Evolutionary conservation across 2,329 filamentous ascomycete genomes (phyloP).

Genomic region (Graphiopsis chlorocephala): DNA sequence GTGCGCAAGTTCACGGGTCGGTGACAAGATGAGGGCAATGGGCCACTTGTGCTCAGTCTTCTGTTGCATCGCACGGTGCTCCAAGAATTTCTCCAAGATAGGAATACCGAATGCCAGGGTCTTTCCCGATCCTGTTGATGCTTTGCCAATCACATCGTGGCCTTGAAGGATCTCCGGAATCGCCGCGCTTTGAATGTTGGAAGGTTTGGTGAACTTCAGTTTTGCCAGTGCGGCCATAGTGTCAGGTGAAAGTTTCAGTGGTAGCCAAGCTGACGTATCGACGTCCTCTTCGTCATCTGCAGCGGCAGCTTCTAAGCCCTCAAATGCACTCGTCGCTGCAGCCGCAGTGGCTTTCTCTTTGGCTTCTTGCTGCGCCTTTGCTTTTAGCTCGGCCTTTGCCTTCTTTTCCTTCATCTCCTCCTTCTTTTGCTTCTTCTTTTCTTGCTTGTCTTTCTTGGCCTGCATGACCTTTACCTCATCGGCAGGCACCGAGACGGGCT

Average conservation of each 20-base stretch:
- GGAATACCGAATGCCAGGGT: constrained; percentile 93
- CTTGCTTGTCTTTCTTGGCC: constrained; percentile 27
- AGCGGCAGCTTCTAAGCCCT: constrained; percentile 47
- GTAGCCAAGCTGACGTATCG: constrained; percentile 76
- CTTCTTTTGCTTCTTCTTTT: constrained; percentile 25
- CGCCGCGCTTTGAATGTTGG: constrained; percentile 71
- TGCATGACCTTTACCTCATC: constrained; percentile 26
- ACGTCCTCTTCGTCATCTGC: constrained; percentile 58
- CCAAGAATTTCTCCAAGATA: constrained; percentile 80
- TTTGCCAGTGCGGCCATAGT: constrained; percentile 72
- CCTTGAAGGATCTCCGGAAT: constrained; percentile 82
- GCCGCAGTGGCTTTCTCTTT: background rate
- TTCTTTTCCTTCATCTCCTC: constrained; percentile 24
- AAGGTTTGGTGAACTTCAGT: constrained; percentile 77
- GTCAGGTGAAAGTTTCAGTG: constrained; percentile 68
- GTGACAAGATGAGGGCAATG: constrained; percentile 78
- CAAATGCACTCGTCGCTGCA: constrained; percentile 48
- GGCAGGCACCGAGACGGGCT: constrained; percentile 23
- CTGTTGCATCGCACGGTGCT: constrained; percentile 32
- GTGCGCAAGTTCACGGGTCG: constrained; percentile 89
- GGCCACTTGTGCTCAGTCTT: constrained; percentile 42
- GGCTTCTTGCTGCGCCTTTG: constrained; percentile 13
- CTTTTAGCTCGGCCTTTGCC: constrained; percentile 21
- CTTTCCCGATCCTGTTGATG: constrained; percentile 93
- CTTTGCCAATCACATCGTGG: constrained; percentile 92